Evolutionary conservation across 495 filamentous ascomycete genomes (phyloP).

Genomic region (Aspergillus egyptiacus): DNA sequence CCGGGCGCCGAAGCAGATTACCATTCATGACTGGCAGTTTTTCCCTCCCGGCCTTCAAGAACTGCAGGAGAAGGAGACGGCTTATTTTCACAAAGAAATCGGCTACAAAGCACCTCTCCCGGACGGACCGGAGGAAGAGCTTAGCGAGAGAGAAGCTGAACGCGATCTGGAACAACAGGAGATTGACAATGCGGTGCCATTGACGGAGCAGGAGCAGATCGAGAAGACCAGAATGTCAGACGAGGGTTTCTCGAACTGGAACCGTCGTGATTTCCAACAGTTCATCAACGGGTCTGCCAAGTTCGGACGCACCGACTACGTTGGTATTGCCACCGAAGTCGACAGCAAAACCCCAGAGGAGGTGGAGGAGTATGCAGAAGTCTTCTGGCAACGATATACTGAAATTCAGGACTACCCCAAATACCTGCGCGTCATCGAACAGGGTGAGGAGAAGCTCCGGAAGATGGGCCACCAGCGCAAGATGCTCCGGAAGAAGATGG

Average conservation of each 20-base stretch:
- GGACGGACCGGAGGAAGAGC: conserved; percentile 77
- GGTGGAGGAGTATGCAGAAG: conserved; percentile 81
- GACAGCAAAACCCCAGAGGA: conserved; percentile 84
- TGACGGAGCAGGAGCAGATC: conserved; percentile 84
- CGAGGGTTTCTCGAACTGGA: conserved; percentile 90
- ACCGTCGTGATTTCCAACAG: conserved; percentile 94
- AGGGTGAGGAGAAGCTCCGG: conserved; percentile 81
- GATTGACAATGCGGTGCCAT: conserved; percentile 83
- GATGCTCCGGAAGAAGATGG: conserved; percentile 91
- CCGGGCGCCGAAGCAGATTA: conserved; percentile 85
- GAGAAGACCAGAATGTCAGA: conserved; percentile 74
- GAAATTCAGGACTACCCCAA: conserved; percentile 86
- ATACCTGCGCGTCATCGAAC: conserved; percentile 78
- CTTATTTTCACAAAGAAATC: conserved; percentile 91
- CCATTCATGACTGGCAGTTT: conserved; percentile 96
- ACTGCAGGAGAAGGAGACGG: conserved; percentile 93
- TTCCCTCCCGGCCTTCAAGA: conserved; percentile 77
- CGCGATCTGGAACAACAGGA: conserved; percentile 81
- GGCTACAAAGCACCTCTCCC: conserved; percentile 82
- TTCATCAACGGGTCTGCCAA: conserved; percentile 93
- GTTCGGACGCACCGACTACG: conserved; percentile 80
- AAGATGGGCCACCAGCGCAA: conserved; percentile 89
- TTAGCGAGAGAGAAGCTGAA: conserved; percentile 80
- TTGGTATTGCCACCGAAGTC: conserved; percentile 79
- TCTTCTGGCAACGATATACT: conserved; percentile 88